Conservation (phyloP, 1,284 basidiomycete species). For the Athelia psychrophila region DNA sequence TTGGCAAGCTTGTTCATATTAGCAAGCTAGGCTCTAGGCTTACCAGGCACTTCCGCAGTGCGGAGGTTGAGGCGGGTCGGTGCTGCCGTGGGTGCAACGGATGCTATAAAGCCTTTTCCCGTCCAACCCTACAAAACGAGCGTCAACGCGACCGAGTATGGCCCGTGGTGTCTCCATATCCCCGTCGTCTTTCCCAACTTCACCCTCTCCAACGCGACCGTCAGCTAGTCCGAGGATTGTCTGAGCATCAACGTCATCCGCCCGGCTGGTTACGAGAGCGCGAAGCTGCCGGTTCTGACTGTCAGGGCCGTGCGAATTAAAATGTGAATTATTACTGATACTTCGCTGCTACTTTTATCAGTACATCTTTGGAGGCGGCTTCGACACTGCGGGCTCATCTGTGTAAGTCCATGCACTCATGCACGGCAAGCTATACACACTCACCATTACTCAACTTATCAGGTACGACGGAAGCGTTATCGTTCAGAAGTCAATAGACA, state of each 20-base stretch:
- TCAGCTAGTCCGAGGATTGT: no score
- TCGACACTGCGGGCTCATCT: slow-evolving; percentile 35
- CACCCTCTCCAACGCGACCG: no score
- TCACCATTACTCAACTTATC: slow-evolving; percentile 18
- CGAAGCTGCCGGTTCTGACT: slow-evolving; percentile 54
- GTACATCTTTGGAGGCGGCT: slow-evolving; percentile 58
- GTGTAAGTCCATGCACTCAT: slow-evolving; percentile 23
- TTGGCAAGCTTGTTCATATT: no score
- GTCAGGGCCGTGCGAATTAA: slow-evolving; percentile 29
- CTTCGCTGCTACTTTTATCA: slow-evolving; percentile 13
- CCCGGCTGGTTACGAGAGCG: slow-evolving; percentile 35
- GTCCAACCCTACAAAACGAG: no score
- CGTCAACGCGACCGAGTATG: no score
- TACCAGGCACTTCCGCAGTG: no score
- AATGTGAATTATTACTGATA: background rate
- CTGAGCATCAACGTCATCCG: slow-evolving; percentile 56
- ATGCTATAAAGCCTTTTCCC: no score
- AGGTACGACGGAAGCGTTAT: slow-evolving; percentile 44
- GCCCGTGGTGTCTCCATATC: no score
- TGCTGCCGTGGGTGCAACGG: no score
- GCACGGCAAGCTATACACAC: background rate
- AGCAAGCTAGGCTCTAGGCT: no score
- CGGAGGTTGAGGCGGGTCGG: no score
- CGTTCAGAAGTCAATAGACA: slow-evolving; percentile 43
- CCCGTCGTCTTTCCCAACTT: no score